phyloP scores from a whole-genome alignment of 257 asterid species.

The Echium plantagineum region DNA sequence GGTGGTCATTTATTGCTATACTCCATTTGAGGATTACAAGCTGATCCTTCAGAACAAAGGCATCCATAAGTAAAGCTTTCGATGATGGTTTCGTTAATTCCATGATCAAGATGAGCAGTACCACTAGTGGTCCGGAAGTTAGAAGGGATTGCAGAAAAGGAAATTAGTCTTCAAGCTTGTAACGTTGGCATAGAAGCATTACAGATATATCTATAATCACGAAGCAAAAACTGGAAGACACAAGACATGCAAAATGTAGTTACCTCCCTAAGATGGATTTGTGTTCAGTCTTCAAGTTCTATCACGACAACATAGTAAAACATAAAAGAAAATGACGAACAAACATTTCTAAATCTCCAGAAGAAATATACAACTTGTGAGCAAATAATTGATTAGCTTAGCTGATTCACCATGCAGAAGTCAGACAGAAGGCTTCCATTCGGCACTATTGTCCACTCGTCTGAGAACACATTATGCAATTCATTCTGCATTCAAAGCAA shows the following conservation, averaged over 20 bases:
- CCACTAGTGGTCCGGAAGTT: conserved; percentile 69
- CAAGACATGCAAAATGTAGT: not conserved
- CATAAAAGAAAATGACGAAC: not conserved
- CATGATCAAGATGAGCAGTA: conserved; percentile 83
- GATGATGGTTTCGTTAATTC: conserved; percentile 50
- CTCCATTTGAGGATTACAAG: conserved; percentile 37
- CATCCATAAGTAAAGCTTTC: conserved; percentile 50
- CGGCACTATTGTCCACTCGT: no score
- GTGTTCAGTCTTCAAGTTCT: not conserved
- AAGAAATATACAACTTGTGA: not conserved
- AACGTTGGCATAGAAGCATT: not conserved
- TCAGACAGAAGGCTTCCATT: not conserved
- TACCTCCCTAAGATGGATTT: not conserved
- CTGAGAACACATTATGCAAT: not conserved
- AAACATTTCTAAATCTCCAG: not conserved
- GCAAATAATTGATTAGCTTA: not conserved
- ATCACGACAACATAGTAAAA: not conserved
- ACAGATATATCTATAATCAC: not conserved
- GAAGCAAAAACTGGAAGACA: not conserved
- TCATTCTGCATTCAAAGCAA: conserved; percentile 32
- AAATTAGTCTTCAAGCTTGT: conserved; percentile 17
- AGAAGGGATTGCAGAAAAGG: conserved; percentile 66
- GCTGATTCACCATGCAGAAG: not conserved
- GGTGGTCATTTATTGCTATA: no score
- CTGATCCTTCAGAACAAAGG: conserved; percentile 38